Percentiles rank a stretch among this genome's conserved stretches.
Conservation (phyloP, 805 yeast species). For the Lipomyces yamadae region DNA sequence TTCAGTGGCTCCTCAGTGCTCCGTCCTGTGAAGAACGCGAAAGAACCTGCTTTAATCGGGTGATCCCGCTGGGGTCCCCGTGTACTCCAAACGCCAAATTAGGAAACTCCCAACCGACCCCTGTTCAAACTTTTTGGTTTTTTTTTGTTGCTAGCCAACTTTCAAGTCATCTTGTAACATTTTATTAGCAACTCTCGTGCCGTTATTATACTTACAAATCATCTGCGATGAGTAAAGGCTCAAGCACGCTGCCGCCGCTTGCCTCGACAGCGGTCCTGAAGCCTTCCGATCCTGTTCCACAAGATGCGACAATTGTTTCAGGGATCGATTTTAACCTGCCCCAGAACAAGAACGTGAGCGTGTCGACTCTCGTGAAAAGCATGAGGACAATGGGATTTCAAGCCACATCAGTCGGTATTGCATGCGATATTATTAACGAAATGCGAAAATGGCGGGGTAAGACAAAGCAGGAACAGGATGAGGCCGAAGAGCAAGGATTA, state of each 20-base stretch:
- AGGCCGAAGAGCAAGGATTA: slow-evolving; percentile 59
- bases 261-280: slow-evolving; percentile 92
- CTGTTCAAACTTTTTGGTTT: background rate
- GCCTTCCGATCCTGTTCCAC: slow-evolving; percentile 85
- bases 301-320: slow-evolving; percentile 71
- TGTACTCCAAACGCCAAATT: no score
- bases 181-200: background rate
- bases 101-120: background rate
- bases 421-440: slow-evolving; percentile 88
- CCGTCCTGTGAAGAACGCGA: background rate
- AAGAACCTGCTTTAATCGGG: background rate
- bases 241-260: slow-evolving; percentile 41
- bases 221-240: background rate
- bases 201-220: background rate
- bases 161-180: background rate
- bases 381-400: slow-evolving; percentile 98
- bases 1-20: background rate
- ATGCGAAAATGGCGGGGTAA: slow-evolving; percentile 95
- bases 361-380: slow-evolving; percentile 73
- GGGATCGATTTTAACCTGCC: slow-evolving; percentile 90
- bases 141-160: background rate
- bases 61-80: no score
- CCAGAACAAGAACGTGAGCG: slow-evolving; percentile 74
- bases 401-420: slow-evolving; percentile 81
- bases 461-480: slow-evolving; percentile 29